These are phyloP conservation scores for Ceratocystis harringtonii DNA, from an alignment of 2,329 filamentous ascomycete genomes.

Conservation along the genomic window DNA sequence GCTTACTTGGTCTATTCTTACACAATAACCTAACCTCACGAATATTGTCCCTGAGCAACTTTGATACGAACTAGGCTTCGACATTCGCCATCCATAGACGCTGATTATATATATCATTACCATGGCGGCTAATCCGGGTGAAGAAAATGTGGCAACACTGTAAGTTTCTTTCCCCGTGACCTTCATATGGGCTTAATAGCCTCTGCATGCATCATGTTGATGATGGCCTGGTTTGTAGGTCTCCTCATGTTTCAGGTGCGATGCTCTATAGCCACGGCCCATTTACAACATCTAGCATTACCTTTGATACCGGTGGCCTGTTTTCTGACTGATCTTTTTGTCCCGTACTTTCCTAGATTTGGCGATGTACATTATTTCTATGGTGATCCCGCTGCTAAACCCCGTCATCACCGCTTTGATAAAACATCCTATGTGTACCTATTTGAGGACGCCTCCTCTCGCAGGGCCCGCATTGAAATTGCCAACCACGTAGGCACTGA, in stretches of 20 bases:
- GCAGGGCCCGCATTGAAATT: constrained; percentile 56
- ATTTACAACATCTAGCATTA: not conserved
- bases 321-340: not conserved
- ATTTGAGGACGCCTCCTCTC: constrained; percentile 55
- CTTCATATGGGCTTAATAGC: not conserved
- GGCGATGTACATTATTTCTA: constrained; percentile 71
- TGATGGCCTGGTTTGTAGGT: constrained; percentile 2
- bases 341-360: constrained; percentile 39
- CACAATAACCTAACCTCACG: not conserved
- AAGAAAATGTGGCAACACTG: constrained; percentile 38
- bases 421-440: constrained; percentile 68
- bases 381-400: constrained; percentile 47
- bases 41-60: not conserved
- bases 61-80: not conserved
- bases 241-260: not conserved
- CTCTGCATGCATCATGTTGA: not conserved
- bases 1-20: not conserved
- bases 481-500: constrained; percentile 60
- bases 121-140: constrained; percentile 34
- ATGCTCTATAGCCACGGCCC: not conserved
- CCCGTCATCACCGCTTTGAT: constrained; percentile 67
- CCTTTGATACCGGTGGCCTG: too few relatives aligned
- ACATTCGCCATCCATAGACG: not conserved
- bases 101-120: constrained; percentile 14
- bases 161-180: constrained; percentile 23